Evolutionary conservation across 2,329 filamentous ascomycete species (phyloP).

Genomic region (Curvularia lunata): DNA sequence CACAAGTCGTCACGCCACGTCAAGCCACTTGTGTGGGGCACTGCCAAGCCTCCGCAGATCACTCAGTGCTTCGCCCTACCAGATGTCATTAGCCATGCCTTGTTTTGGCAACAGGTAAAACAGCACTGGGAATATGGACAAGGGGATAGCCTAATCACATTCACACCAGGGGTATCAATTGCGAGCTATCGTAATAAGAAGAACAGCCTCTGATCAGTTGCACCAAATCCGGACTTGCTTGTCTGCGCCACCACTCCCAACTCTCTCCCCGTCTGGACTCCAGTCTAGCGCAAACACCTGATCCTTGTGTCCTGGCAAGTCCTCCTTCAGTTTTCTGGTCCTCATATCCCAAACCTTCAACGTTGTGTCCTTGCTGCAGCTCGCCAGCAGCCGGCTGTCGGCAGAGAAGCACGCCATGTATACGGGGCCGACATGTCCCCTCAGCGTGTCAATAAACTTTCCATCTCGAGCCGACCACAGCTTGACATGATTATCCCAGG

Average conservation of each 20-base stretch:
- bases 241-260: constrained; percentile 92
- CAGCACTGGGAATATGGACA: neutral
- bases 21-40: constrained; percentile 26
- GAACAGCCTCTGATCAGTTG: constrained; percentile 51
- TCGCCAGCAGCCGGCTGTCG: constrained; percentile 87
- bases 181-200: constrained; percentile 5
- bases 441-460: constrained; percentile 82
- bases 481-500: constrained; percentile 95
- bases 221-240: constrained; percentile 74
- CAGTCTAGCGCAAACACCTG: constrained; percentile 95
- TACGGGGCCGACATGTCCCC: constrained; percentile 88
- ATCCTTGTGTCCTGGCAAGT: constrained; percentile 88
- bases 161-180: constrained; percentile 20
- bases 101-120: neutral
- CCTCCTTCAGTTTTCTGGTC: constrained; percentile 79
- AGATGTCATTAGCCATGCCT: neutral
- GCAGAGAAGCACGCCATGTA: constrained; percentile 94
- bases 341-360: constrained; percentile 94
- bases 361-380: constrained; percentile 88
- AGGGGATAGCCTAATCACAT: neutral
- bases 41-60: constrained; percentile 9
- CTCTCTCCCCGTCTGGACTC: constrained; percentile 87
- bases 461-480: constrained; percentile 81
- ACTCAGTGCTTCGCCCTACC: neutral
- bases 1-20: constrained; percentile 23